phyloP scores from a whole-genome alignment of 179 eudicot genomes.

The Corrigiola litoralis region DNA sequence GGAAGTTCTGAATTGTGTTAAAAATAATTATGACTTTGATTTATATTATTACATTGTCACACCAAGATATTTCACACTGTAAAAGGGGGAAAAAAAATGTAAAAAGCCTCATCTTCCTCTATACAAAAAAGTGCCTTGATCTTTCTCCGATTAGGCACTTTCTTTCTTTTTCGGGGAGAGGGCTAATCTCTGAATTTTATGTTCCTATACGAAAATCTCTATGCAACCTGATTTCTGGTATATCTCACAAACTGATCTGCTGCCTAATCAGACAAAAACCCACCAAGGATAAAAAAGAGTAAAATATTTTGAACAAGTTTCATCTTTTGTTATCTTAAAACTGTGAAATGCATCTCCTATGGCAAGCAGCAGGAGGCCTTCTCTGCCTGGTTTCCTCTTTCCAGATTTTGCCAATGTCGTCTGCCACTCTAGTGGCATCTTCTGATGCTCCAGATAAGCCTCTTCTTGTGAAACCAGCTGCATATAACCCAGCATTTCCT shows the following conservation, averaged over 20 bases:
- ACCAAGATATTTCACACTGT: conserved; percentile 22
- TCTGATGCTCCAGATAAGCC: conserved; percentile 87
- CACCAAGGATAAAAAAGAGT: conserved; percentile 6
- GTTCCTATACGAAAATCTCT: conserved; percentile 20
- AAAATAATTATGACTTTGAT: conserved; percentile 11
- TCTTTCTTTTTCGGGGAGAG: conserved; percentile 43
- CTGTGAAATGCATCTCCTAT: conserved; percentile 63
- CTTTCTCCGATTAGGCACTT: conserved; percentile 26
- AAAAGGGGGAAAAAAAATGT: conserved; percentile 18
- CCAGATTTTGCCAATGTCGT: conserved; percentile 83
- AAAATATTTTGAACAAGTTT: background rate
- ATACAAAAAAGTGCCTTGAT: conserved; percentile 48
- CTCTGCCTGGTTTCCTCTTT: conserved; percentile 71
- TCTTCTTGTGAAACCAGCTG: conserved; percentile 92
- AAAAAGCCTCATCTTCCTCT: conserved; percentile 70
- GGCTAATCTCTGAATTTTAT: conserved; percentile 45
- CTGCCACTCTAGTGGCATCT: conserved; percentile 73
- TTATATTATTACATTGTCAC: conserved; percentile 22
- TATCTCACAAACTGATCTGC: conserved; percentile 9
- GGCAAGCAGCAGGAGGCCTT: conserved; percentile 56
- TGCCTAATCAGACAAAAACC: conserved; percentile 30
- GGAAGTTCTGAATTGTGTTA: background rate
- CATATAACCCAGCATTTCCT: conserved; percentile 82
- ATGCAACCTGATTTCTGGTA: conserved; percentile 23
- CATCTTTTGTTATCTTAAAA: conserved; percentile 20